Base-by-base conservation (phyloP, 441 rosid species). In the Arabidopsis lyrata region DNA sequence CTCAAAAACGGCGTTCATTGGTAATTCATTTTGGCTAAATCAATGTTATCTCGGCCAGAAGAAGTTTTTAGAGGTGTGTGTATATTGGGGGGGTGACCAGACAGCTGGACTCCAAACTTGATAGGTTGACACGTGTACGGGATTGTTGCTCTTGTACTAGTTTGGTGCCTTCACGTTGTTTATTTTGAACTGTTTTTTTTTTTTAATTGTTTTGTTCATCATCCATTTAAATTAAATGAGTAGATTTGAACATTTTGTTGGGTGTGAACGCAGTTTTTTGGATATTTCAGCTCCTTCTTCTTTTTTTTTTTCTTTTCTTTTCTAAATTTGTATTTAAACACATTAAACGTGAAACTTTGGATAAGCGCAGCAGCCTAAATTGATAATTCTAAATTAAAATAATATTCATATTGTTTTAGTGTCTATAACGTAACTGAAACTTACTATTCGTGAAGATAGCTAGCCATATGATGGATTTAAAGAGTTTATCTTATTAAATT, bases 61-160 rank as follows among this genome's bases (percentile, higher is more conserved):
- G 16, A 48, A 29, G 24, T 29, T 29, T 12, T 29, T 15, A 39
- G 52, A 41, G 42, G 49, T 56, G 48, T 29, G 52, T 60, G 27
- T 58, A 13, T 13, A n/a, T 29, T 42, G 39, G 44, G 57, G 59
- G 20, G 20, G 78, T 82, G 87, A 67, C 80, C 65, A 74, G 77
- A 83, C 87, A 84, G 89, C 86, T 87, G 89, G 86, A 78, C 66
- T 63, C 83, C 87, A 70, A 70, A 68, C 81, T 80, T 42, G 62
- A 12, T 47, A 16, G 63, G 14, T 41, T 63, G 84, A 83, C 95
- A 89, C 90, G 88, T 84, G 93, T 80, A 5, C 81, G 75, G 38
- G 45, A 48, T 10, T 66, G 52, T 13, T 64, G 69, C 79, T 78
- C 79, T 47, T 61, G 1, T 68, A 44, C 63, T 76, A 78, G 81